Conservation (phyloP, 805 yeast genomes). For the Candida germanica region DNA sequence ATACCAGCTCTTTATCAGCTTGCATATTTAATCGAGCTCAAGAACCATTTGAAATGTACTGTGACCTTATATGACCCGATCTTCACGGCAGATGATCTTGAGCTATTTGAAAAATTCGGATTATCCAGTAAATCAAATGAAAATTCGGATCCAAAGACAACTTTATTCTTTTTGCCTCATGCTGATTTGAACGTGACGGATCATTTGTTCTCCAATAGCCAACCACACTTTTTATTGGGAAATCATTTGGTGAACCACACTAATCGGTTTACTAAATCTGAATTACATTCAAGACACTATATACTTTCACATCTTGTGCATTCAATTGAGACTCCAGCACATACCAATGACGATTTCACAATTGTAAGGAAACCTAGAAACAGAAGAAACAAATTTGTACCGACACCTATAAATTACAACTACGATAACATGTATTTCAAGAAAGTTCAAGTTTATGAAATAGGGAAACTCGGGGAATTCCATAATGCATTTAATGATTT, state of each 20-base stretch:
- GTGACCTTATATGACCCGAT: constrained; percentile 66
- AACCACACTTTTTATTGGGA: constrained; percentile 45
- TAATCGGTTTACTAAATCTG: constrained; percentile 45
- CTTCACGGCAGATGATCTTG: constrained; percentile 46
- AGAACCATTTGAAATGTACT: constrained; percentile 10
- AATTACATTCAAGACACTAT: constrained; percentile 44
- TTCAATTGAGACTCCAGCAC: constrained; percentile 9
- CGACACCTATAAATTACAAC: constrained; percentile 32
- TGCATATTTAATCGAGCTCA: constrained; percentile 51
- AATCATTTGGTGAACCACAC: constrained; percentile 54
- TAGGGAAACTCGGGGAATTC: constrained; percentile 39
- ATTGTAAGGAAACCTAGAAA: constrained; percentile 17
- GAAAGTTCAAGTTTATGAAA: constrained; percentile 12
- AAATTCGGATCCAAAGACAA: constrained; percentile 9
- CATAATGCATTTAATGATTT: constrained; percentile 52
- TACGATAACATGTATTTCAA: constrained; percentile 29
- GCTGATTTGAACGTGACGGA: constrained; percentile 61
- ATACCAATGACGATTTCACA: constrained; percentile 17
- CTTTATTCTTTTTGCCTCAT: constrained; percentile 68
- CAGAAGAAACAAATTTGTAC: constrained; percentile 23
- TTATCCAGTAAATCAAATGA: constrained; percentile 15
- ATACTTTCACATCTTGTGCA: constrained; percentile 38
- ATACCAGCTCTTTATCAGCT: constrained; percentile 64
- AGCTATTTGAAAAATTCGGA: constrained; percentile 18
- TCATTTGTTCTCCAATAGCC: constrained; percentile 24